Evolutionary conservation across 805 yeast species (phyloP), one percentile per base, ranked within the genome.

Genomic region (Hanseniaspora thailandica): DNA sequence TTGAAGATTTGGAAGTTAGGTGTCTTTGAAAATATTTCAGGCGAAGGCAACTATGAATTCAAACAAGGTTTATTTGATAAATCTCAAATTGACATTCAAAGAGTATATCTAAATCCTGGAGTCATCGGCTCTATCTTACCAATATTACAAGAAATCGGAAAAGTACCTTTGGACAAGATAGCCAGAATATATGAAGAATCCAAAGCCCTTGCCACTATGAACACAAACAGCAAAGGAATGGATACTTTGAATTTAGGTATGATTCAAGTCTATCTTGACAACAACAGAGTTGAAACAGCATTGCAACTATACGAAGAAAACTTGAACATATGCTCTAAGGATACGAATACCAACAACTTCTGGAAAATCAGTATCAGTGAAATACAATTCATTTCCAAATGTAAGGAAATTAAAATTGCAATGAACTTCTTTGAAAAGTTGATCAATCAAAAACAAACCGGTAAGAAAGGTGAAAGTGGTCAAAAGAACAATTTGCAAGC

Each of bases 391-490:
- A 82, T 86, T 62, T 93, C 94, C 44, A 79, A 77, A 58, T 82
- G 87, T 65, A 78, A 77, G 62, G 88, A 86, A 62, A 72, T 84
- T 53, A 71, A 71, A 40, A 81, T 86, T 45, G 86, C 95, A 4
- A 78, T 77, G 62, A 76, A 79, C 39, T 86, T 86, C 61, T 85
- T 82, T 65, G 81, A 80, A 59, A 84, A 82, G 64, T 90, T 86
- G 3, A 71, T 84, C 48, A 72, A 75, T 57, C 76, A 74, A 59
- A 80, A 79, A 57, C 30, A 25, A 12, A 17, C 5, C 13, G 34
- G 25, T 9, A 22, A n/a, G 10, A 28, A 25, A 22, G 20, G 4
- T 23, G 36, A 34, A 13, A 41, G 33, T 20, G 47, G 43, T 13
- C 86, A 86, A 63, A 69, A 71, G 54, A 80, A 85, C 28, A 77